A percentile compares a stretch with the other conserved stretches of the same genome.
Conservation (phyloP, 208 protist genomes). For the Balamuthia mandrillaris region DNA sequence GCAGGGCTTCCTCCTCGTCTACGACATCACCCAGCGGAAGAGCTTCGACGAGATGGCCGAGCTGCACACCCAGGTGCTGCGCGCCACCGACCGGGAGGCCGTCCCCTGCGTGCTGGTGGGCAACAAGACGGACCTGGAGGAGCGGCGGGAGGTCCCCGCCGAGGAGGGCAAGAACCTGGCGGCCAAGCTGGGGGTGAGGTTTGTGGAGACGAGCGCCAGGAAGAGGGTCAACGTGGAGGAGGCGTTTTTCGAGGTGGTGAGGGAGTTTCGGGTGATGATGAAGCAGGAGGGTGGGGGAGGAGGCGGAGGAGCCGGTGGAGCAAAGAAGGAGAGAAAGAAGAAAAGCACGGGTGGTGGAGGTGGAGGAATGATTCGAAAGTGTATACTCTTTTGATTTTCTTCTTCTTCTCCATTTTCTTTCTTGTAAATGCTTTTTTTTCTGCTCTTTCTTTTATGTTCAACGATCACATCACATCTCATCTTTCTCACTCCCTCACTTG, state of each 20-base stretch:
- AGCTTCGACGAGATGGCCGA: slow-evolving; percentile 69
- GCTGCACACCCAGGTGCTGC: slow-evolving; percentile 71
- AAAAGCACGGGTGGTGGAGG: too few relatives aligned
- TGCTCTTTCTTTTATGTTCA: background rate
- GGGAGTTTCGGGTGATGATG: too few relatives aligned
- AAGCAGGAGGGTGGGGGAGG: too few relatives aligned
- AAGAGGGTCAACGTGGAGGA: background rate
- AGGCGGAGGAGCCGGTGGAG: too few relatives aligned
- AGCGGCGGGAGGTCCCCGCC: background rate
- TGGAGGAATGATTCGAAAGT: too few relatives aligned
- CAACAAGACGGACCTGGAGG: background rate
- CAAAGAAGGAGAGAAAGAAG: too few relatives aligned
- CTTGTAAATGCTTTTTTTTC: background rate
- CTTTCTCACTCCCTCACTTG: background rate
- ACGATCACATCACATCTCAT: background rate
- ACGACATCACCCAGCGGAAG: slow-evolving; percentile 50
- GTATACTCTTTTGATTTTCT: background rate
- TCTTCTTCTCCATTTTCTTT: background rate
- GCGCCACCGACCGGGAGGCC: slow-evolving; percentile 61
- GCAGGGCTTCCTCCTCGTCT: slow-evolving; percentile 69
- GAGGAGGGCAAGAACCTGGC: background rate
- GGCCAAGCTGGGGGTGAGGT: background rate
- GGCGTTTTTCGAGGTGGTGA: background rate
- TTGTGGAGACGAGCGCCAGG: background rate
- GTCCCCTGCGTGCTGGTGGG: slow-evolving; percentile 46